Conservation (phyloP, 257 asterid species). For the Petunia axillaris region DNA sequence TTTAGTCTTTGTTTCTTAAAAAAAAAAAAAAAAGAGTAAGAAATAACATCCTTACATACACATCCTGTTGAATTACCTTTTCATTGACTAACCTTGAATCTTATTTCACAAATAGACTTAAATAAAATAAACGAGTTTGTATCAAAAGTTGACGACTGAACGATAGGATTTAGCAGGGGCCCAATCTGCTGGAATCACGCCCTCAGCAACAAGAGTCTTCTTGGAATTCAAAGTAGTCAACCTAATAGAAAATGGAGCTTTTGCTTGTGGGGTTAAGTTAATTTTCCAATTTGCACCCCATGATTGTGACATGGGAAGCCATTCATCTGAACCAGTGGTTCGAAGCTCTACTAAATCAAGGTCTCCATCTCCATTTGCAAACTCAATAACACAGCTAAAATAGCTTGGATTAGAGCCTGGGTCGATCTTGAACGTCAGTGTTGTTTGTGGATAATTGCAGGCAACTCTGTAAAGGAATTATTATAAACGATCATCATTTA, state of each 20-base stretch:
- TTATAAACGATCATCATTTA: background rate
- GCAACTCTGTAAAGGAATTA: conserved; percentile 34
- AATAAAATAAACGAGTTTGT: no score
- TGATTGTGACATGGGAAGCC: conserved; percentile 40
- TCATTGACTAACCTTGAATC: no score
- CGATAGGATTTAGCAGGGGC: conserved; percentile 29
- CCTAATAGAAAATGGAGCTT: conserved; percentile 44
- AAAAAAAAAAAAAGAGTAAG: no score
- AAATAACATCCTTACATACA: no score
- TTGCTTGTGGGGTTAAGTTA: background rate
- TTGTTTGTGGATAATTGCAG: conserved; percentile 28
- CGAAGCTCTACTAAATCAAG: conserved; percentile 33
- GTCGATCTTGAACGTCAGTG: conserved; percentile 36
- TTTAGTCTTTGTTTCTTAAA: no score
- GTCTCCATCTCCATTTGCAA: conserved; percentile 49
- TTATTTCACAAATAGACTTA: no score
- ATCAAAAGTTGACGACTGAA: conserved; percentile 28
- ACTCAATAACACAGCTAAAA: conserved; percentile 40
- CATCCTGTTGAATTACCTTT: no score
- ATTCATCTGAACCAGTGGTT: conserved; percentile 25
- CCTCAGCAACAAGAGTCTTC: conserved; percentile 4
- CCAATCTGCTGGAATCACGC: conserved; percentile 48
- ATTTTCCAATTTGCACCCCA: conserved; percentile 45
- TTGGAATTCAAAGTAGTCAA: conserved; percentile 34
- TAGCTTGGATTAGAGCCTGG: conserved; percentile 33